These are phyloP conservation scores for Eragrostis curvula DNA, from an alignment of 176 grass and related monocot genomes.

Conservation along the genomic window DNA sequence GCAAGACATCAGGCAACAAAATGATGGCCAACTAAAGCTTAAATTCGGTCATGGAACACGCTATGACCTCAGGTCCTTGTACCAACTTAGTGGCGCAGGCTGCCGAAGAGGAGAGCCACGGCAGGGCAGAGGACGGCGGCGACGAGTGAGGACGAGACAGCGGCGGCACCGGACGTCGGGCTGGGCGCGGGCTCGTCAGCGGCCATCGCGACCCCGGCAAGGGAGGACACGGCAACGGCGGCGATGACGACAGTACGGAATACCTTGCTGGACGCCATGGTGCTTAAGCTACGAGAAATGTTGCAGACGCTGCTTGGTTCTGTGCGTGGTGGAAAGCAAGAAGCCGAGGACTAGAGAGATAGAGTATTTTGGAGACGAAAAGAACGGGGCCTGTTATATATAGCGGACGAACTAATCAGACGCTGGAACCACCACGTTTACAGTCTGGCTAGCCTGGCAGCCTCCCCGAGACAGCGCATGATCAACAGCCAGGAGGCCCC, in stretches of 20 bases:
- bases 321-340: slow-evolving; percentile 4
- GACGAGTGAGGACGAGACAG: slow-evolving; percentile 44
- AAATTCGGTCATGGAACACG: not conserved
- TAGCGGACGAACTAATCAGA: slow-evolving; percentile 22
- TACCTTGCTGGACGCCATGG: slow-evolving; percentile 46
- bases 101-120: slow-evolving; percentile 59
- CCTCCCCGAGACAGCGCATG: slow-evolving; percentile 47
- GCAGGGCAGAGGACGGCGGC: slow-evolving; percentile 66
- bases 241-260: slow-evolving; percentile 30
- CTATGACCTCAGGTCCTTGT: not conserved
- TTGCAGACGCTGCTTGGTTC: not conserved
- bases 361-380: not conserved
- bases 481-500: slow-evolving; percentile 19
- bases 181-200: slow-evolving; percentile 75
- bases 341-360: not conserved
- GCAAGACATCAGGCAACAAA: not conserved
- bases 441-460: slow-evolving; percentile 23
- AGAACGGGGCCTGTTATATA: slow-evolving; percentile 31
- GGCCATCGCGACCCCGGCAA: slow-evolving; percentile 50
- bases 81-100: slow-evolving; percentile 49
- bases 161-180: slow-evolving; percentile 56
- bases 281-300: not conserved
- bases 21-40: not conserved
- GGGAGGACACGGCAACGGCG: slow-evolving; percentile 39
- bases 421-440: slow-evolving; percentile 17